These are phyloP conservation scores for Draba incana DNA, from an alignment of 345 rosid species.

Conservation along the genomic window DNA sequence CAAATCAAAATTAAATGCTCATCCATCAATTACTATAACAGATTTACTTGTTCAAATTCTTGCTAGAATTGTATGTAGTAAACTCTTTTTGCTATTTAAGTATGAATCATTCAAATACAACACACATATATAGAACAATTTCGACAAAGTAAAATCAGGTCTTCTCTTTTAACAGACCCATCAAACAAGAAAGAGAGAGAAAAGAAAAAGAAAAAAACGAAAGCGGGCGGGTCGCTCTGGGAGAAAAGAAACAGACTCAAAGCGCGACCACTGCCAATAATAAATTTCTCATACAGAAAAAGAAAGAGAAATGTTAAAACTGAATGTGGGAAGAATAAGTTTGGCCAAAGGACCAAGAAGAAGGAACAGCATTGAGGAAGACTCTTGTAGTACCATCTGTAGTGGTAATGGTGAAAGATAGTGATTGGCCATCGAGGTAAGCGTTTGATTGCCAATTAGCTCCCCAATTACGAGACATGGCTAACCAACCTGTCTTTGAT, in stretches of 20 bases:
- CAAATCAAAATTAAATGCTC: not conserved
- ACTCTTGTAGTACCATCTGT: slow-evolving; percentile 62
- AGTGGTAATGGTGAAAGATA: slow-evolving; percentile 75
- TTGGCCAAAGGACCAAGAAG: slow-evolving; percentile 78
- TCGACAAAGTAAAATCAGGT: slow-evolving; percentile 24
- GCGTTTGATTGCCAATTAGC: slow-evolving; percentile 94
- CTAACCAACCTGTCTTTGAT: slow-evolving; percentile 70
- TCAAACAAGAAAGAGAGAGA: not conserved
- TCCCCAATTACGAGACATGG: slow-evolving; percentile 97
- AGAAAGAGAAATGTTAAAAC: slow-evolving; percentile 36
- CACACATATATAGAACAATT: not conserved
- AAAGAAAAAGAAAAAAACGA: not conserved
- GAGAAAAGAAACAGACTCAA: slow-evolving; percentile 39
- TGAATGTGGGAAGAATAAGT: slow-evolving; percentile 53
- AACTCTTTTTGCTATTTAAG: slow-evolving; percentile 7
- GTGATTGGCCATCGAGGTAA: slow-evolving; percentile 74
- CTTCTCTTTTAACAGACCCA: slow-evolving; percentile 25
- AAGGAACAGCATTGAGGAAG: slow-evolving; percentile 57
- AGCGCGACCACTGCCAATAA: slow-evolving; percentile 46
- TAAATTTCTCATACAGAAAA: not conserved
- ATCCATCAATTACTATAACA: not conserved
- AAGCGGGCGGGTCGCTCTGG: slow-evolving; percentile 42
- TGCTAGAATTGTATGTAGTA: not conserved
- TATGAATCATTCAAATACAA: slow-evolving; percentile 27
- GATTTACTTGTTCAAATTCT: slow-evolving; percentile 5